Percentiles rank a stretch among this genome's conserved stretches.
phyloP scores from a whole-genome alignment of 352 stramenopile species.

The Phytophthora megakarya region DNA sequence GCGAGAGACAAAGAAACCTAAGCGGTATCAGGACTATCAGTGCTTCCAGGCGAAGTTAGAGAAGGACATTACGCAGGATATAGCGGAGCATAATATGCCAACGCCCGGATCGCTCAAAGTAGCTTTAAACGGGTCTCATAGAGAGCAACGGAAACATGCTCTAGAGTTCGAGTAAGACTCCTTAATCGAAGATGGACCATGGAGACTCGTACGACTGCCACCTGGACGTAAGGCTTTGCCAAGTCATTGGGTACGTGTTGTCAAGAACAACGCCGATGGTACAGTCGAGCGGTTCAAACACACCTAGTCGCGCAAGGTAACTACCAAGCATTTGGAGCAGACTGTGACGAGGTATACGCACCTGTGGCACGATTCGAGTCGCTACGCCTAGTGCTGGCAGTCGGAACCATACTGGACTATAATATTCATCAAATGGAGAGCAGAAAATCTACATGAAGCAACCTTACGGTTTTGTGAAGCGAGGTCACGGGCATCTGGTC shows the following conservation, averaged over 20 bases:
- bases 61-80: no score
- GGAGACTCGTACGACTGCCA: no score
- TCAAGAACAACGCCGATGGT: conserved; percentile 16
- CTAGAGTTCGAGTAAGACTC: not conserved
- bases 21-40: conserved; percentile 11
- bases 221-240: conserved; percentile 7
- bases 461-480: conserved; percentile 12
- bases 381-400: conserved; percentile 9
- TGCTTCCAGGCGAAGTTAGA: conserved; percentile 13
- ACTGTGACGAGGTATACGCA: conserved; percentile 17
- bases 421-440: conserved; percentile 20
- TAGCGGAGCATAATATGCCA: not conserved
- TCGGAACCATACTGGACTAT: conserved; percentile 18
- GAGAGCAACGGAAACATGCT: not conserved
- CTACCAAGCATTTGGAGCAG: conserved; percentile 19
- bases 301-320: conserved; percentile 16
- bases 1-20: conserved; percentile 12
- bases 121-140: not conserved
- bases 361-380: conserved; percentile 17
- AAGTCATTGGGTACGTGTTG: conserved; percentile 10
- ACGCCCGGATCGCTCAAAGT: not conserved
- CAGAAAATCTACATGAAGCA: conserved; percentile 24
- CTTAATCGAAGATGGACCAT: no score
- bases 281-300: conserved; percentile 17
- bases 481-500: conserved; percentile 16